phyloP scores from a whole-genome alignment of 768 basidiomycete genomes.

The Coprinellus aureogranulatus region DNA sequence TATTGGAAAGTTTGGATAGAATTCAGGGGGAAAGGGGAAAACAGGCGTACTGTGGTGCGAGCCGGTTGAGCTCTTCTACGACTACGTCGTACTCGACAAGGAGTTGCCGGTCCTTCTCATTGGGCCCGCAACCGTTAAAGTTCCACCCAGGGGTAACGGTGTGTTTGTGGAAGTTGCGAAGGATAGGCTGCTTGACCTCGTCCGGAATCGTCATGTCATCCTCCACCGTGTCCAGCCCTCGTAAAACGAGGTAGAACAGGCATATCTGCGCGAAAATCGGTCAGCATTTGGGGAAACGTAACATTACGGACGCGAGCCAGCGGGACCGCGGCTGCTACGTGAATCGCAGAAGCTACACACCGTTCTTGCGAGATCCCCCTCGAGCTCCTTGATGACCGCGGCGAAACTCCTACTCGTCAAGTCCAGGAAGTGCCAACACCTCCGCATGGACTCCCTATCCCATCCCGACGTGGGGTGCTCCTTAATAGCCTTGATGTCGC shows the following conservation, averaged over 20 bases:
- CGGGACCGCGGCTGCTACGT: constrained; percentile 1
- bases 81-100: constrained; percentile 81
- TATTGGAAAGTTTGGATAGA: constrained; percentile 22
- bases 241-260: constrained; percentile 90
- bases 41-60: constrained; percentile 61
- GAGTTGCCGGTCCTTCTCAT: constrained; percentile 85
- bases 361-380: constrained; percentile 89
- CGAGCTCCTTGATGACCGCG: constrained; percentile 92
- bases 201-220: constrained; percentile 97
- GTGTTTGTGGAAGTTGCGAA: constrained; percentile 79
- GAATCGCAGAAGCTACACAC: constrained; percentile 48
- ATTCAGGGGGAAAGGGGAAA: constrained; percentile 11
- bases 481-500: constrained; percentile 73
- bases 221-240: constrained; percentile 95
- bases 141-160: constrained; percentile 84
- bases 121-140: constrained; percentile 75
- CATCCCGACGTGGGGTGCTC: constrained; percentile 83
- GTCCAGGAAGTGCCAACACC: constrained; percentile 90
- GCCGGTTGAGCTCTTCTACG: constrained; percentile 72
- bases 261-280: constrained; percentile 63
- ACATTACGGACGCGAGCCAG: not conserved
- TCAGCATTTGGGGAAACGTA: not conserved
- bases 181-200: constrained; percentile 77
- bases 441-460: constrained; percentile 81
- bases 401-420: constrained; percentile 86